Evolutionary conservation across 2,329 filamentous ascomycete genomes (phyloP), one percentile per base, ranked within the genome.

Genomic region (Apiospora hydei): DNA sequence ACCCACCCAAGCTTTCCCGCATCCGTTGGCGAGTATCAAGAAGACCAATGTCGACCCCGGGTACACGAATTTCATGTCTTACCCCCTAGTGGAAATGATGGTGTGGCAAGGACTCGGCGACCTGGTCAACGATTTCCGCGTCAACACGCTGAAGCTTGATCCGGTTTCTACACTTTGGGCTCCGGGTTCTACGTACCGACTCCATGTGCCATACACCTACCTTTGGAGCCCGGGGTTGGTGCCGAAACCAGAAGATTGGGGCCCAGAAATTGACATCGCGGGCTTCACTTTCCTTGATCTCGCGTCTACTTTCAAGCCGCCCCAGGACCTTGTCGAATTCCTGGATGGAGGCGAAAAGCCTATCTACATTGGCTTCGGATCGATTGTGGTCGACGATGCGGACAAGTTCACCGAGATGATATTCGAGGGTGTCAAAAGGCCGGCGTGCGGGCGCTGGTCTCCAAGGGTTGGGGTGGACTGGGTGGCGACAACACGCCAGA

Each of bases 61-160:
- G 26, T 93, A 94, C 78, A 90, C 91, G 16, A 96, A 96, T 80
- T 94, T 94, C 78, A 94, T 96, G 80, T 92, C 90, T 1, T 96
- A 95, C 78, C 91, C 92, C 0, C 82, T 96, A 47, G 92, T 96
- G 1, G 93, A 96, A 79, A 92, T 94, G 89, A 94, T 96, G 88
- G 93, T 94, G 1, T 98, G 95, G 95, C 94, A 98, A 81, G 95
- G 95, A 0, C 85, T 96, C 0, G 93, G 93, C 2, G 93, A 95
- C 79, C 83, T 96, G 41, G 88, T 96, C 75, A 96, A 96, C 77
- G 85, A 89, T 41, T 94, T 95, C 76, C 87, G 94, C 67, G 86
- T 90, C 6, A 89, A 91, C 71, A 93, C 90, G 0, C 83, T 96
- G 0, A 88, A 88, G 1, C 83, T 96, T 0, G 93, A 95, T 74